A percentile compares a stretch with the other conserved stretches of the same genome.
phyloP scores from a whole-genome alignment of 768 basidiomycete species.

The Leccinum rimulosum region DNA sequence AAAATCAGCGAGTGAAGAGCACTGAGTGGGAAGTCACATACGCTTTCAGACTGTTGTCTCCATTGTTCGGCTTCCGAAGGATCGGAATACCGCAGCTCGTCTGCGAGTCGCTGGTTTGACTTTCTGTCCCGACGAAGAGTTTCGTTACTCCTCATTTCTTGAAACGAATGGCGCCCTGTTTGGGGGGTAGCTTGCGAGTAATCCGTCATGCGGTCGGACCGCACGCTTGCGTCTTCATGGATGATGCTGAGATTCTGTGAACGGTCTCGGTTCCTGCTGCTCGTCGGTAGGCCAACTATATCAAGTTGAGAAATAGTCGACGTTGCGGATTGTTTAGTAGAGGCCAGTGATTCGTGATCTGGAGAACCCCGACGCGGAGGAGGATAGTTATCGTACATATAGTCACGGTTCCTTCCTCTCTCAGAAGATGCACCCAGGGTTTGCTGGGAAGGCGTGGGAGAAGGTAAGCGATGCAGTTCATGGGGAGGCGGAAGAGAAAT shows the following conservation, averaged over 20 bases:
- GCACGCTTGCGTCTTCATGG: conserved; percentile 31
- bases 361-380: conserved; percentile 26
- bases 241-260: conserved; percentile 29
- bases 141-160: conserved; percentile 20
- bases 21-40: conserved; percentile 8
- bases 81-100: conserved; percentile 36
- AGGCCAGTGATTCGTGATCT: conserved; percentile 27
- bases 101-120: conserved; percentile 32
- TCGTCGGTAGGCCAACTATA: conserved; percentile 26
- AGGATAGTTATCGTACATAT: conserved; percentile 21
- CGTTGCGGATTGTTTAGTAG: conserved; percentile 26
- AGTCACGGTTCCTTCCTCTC: conserved; percentile 21
- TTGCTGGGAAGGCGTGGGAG: conserved; percentile 28
- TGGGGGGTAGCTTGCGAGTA: conserved; percentile 25
- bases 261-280: conserved; percentile 21
- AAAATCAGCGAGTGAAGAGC: neutral
- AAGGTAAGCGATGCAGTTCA: conserved; percentile 37
- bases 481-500: conserved; percentile 53
- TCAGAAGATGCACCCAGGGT: conserved; percentile 20
- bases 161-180: conserved; percentile 10
- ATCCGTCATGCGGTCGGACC: conserved; percentile 24
- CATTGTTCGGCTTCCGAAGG: conserved; percentile 32
- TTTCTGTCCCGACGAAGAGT: conserved; percentile 14
- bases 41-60: conserved; percentile 24
- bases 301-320: conserved; percentile 35